Percentiles rank a stretch among this genome's conserved stretches.
These are phyloP conservation scores for Aspergillus uvarum DNA, from an alignment of 2,329 filamentous ascomycete genomes.

Conservation along the genomic window DNA sequence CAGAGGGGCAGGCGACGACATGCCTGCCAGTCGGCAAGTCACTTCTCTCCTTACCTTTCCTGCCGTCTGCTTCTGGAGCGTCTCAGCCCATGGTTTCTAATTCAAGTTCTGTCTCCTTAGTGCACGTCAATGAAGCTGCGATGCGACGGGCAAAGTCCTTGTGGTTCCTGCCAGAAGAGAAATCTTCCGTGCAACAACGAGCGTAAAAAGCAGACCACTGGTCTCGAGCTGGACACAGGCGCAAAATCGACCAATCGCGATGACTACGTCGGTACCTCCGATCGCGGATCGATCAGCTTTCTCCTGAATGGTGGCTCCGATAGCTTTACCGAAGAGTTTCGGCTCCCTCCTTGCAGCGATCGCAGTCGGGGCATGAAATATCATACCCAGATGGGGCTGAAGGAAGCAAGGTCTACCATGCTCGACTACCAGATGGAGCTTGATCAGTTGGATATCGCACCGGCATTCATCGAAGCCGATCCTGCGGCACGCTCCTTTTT, in stretches of 20 bases:
- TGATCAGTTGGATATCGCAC: constrained; percentile 17
- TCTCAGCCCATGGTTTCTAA: constrained; percentile 1
- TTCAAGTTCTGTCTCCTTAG: constrained; percentile 23
- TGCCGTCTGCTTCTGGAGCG: not conserved
- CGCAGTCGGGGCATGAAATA: constrained; percentile 38
- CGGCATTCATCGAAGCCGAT: constrained; percentile 27
- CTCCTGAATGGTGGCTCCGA: constrained; percentile 48
- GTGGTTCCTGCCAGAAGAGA: constrained; percentile 46
- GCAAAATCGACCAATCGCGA: constrained; percentile 26
- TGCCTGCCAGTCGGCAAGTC: constrained; percentile 48
- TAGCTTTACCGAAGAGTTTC: constrained; percentile 48
- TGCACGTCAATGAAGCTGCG: constrained; percentile 51
- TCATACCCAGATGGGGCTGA: constrained; percentile 32
- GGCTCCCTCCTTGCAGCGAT: constrained; percentile 43
- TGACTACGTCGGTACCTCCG: constrained; percentile 34
- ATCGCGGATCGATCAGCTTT: constrained; percentile 49
- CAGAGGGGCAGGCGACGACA: constrained; percentile 48
- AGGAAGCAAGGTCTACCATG: constrained; percentile 22
- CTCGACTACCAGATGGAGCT: constrained; percentile 21
- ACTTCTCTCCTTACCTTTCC: not conserved
- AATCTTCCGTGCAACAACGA: constrained; percentile 42
- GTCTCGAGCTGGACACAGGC: constrained; percentile 22
- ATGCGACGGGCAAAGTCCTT: constrained; percentile 47
- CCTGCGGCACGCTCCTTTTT: constrained; percentile 30
- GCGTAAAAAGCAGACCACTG: constrained; percentile 21